Evolutionary conservation across 169 alveolate species (phyloP), one percentile per base, ranked within the genome.

Genomic region (Babesia caballi): DNA sequence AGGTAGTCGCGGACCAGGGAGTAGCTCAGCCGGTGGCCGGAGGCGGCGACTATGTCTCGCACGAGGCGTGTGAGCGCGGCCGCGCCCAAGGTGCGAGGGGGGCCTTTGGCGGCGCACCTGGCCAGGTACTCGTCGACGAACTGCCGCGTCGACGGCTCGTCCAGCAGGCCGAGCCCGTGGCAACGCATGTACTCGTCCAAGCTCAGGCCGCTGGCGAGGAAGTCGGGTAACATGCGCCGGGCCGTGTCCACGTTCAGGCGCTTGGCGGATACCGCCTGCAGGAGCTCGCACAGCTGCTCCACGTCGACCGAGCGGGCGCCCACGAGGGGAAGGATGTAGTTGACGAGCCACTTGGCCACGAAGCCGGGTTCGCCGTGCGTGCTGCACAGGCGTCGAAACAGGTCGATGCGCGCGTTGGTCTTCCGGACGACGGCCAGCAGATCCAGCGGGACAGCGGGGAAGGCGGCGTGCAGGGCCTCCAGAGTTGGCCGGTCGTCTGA

Each of bases 281-380:
- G 11, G 56, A 75, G 52, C 47, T 75, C 78, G 23, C 51, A 30
- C 32, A 75, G 54, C 61, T 57, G 70, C 30, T 65, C 65, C 25
- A 42, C 78, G n/a, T 63, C 51, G 49, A 66, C 38, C 15, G 35
- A 17, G 12, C 46, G 5, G 25, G n/a, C 28, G n/a, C 23, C n/a
- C 14, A 63, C 58, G 30, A 51, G 23, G 27, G 85, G 85, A 8
- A 75, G 8, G 30, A 75, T 28, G 56, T 49, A 61, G 78, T 75
- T 75, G 4, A 75, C 85, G 41, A 75, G 23, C 72, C 67, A 67
- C n/a, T 56, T 75, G 11, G 85, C 85, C 36, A 70, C 85, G 15
- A 75, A 44, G 23, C n/a, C 32, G 30, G 70, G 65, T 63, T 66
- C 70, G 23, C 57, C 67, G n/a, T 66, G 21, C 17, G 27, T 21